phyloP scores from a whole-genome alignment of 441 rosid genomes.

The Eruca vesicaria region DNA sequence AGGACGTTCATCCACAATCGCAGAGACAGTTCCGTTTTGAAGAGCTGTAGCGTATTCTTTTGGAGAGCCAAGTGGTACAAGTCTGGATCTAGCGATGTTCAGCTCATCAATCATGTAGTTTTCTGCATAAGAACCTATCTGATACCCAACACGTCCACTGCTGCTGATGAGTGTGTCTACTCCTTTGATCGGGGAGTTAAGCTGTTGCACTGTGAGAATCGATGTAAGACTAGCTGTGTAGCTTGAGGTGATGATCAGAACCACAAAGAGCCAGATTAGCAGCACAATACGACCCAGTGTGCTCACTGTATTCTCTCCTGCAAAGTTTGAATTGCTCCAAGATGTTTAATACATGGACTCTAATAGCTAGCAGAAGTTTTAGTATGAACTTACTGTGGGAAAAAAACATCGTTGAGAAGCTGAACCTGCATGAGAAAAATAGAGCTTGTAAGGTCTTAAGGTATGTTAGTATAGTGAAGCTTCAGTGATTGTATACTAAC shows the following conservation, averaged over 20 bases:
- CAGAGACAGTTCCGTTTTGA: conserved; percentile 68
- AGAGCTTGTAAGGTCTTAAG: conserved; percentile 4
- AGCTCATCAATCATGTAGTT: conserved; percentile 74
- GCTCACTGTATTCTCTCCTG: conserved; percentile 94
- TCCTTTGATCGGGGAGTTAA: conserved; percentile 85
- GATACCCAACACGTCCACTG: conserved; percentile 65
- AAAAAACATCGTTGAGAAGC: conserved; percentile 92
- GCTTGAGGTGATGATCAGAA: conserved; percentile 86
- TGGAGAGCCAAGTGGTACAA: conserved; percentile 78
- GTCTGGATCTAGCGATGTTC: conserved; percentile 62
- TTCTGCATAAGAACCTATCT: conserved; percentile 76
- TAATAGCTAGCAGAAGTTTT: neutral
- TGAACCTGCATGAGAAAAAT: conserved; percentile 63
- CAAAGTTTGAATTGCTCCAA: conserved; percentile 13
- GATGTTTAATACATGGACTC: neutral
- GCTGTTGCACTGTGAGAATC: conserved; percentile 85
- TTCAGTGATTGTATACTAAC: conserved; percentile 46
- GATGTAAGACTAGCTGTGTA: conserved; percentile 98
- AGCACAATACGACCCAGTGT: conserved; percentile 76
- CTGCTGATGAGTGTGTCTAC: conserved; percentile 71
- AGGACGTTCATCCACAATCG: conserved; percentile 77
- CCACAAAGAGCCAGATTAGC: conserved; percentile 92
- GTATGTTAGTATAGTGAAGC: neutral
- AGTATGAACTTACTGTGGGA: conserved; percentile 72
- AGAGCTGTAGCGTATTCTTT: conserved; percentile 74